Evolutionary conservation across 2,329 filamentous ascomycete genomes (phyloP).

Genomic region (Hymenoscyphus fraxineus): DNA sequence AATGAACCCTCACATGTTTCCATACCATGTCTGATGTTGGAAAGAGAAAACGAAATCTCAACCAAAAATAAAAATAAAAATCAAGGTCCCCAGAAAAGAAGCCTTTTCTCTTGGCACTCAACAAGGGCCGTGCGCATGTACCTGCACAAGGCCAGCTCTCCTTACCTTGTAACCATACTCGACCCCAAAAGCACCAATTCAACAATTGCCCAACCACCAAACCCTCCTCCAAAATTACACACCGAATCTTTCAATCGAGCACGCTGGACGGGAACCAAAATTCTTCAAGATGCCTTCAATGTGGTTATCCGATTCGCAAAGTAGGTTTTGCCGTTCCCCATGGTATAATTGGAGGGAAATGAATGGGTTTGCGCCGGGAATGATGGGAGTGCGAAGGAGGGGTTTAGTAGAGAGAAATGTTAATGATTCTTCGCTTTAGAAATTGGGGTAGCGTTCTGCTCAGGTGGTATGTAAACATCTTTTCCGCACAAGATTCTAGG

Average conservation of each 20-base stretch:
- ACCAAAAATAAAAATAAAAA: background rate
- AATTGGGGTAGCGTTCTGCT: conserved; percentile 96
- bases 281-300: conserved; percentile 51
- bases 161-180: conserved; percentile 8
- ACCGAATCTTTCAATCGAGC: background rate
- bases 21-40: background rate
- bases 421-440: conserved; percentile 53
- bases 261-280: background rate
- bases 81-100: background rate
- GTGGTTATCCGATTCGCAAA: conserved; percentile 96
- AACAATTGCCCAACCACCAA: background rate
- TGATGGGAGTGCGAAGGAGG: background rate
- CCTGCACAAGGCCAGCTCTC: conserved; percentile 12
- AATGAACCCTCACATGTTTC: background rate
- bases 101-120: conserved; percentile 3
- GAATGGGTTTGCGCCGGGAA: conserved; percentile 23
- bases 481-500: conserved; percentile 13
- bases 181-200: background rate
- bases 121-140: conserved; percentile 6
- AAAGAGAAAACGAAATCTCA: background rate
- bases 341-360: background rate
- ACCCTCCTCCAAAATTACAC: background rate
- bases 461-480: conserved; percentile 69
- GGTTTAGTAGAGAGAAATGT: conserved; percentile 17
- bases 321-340: conserved; percentile 45